phyloP scores from a whole-genome alignment of 2,329 filamentous ascomycete species.

The Fusarium sp. region DNA sequence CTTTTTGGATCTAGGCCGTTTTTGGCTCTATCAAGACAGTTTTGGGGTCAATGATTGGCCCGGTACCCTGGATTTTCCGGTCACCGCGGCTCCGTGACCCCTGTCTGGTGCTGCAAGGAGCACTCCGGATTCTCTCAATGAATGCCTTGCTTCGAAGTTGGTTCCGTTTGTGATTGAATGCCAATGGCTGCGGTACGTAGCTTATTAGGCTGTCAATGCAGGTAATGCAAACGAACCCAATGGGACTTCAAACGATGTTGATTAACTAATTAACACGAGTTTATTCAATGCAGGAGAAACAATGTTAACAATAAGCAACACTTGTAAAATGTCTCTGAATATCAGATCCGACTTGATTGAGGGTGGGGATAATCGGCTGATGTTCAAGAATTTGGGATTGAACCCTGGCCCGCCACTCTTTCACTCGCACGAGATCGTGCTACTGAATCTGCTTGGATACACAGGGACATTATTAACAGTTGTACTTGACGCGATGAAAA shows the following conservation, averaged over 20 bases:
- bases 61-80: slow-evolving; percentile 53
- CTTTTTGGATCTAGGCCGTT: slow-evolving; percentile 48
- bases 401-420: slow-evolving; percentile 13
- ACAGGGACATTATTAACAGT: slow-evolving; percentile 15
- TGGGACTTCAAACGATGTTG: too few species aligned
- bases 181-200: neutral
- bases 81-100: slow-evolving; percentile 42
- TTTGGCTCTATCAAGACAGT: slow-evolving; percentile 42
- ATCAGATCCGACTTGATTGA: slow-evolving; percentile 21
- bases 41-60: slow-evolving; percentile 45
- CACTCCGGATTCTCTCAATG: slow-evolving; percentile 42
- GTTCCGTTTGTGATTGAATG: slow-evolving; percentile 4
- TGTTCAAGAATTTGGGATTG: slow-evolving; percentile 11
- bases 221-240: slow-evolving; percentile 2
- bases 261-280: too few species aligned
- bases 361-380: slow-evolving; percentile 41
- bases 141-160: neutral
- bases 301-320: slow-evolving; percentile 10
- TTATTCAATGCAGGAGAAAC: neutral
- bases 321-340: slow-evolving; percentile 15
- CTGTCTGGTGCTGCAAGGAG: slow-evolving; percentile 43
- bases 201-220: slow-evolving; percentile 6
- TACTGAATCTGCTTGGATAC: slow-evolving; percentile 36
- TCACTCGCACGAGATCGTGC: slow-evolving; percentile 43
- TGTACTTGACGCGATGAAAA: slow-evolving; percentile 12